These are phyloP conservation scores for Mycena maculata DNA, from an alignment of 768 basidiomycete genomes.

Conservation along the genomic window DNA sequence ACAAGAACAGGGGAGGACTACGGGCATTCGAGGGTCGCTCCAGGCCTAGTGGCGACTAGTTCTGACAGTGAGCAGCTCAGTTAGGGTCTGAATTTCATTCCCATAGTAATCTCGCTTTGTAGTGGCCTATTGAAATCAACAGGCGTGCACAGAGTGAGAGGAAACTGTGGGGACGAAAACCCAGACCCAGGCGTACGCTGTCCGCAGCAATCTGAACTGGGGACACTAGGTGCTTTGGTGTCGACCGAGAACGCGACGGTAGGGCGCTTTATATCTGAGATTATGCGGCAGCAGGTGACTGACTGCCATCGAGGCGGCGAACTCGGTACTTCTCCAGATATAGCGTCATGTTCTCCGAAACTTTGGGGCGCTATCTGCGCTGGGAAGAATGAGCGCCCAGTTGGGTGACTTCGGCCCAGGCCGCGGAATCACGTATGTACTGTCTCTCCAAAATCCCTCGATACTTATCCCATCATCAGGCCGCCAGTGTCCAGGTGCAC, in stretches of 20 bases:
- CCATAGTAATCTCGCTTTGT: constrained; percentile 24
- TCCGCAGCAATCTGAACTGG: neutral
- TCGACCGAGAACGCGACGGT: too few species aligned
- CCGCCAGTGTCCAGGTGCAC: too few species aligned
- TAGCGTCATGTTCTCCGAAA: too few species aligned
- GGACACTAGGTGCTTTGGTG: neutral
- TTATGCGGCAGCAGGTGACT: neutral
- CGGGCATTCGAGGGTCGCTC: neutral
- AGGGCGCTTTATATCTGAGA: neutral
- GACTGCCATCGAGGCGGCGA: too few species aligned
- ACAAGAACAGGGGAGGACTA: too few species aligned
- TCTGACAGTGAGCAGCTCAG: neutral
- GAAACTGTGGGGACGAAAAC: neutral
- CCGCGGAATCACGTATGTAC: too few species aligned
- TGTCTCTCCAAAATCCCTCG: too few species aligned
- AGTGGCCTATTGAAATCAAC: neutral
- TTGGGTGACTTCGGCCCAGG: too few species aligned
- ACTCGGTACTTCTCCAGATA: too few species aligned
- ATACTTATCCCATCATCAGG: too few species aligned
- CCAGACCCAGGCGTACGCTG: neutral
- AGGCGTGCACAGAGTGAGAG: neutral
- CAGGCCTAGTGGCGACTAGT: neutral
- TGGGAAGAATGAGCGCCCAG: too few species aligned
- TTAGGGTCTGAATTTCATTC: constrained; percentile 18
- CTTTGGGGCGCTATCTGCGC: too few species aligned